Evolutionary conservation across 805 yeast species (phyloP), one percentile per base, ranked within the genome.

Genomic region (Ascoidea rubescens): DNA sequence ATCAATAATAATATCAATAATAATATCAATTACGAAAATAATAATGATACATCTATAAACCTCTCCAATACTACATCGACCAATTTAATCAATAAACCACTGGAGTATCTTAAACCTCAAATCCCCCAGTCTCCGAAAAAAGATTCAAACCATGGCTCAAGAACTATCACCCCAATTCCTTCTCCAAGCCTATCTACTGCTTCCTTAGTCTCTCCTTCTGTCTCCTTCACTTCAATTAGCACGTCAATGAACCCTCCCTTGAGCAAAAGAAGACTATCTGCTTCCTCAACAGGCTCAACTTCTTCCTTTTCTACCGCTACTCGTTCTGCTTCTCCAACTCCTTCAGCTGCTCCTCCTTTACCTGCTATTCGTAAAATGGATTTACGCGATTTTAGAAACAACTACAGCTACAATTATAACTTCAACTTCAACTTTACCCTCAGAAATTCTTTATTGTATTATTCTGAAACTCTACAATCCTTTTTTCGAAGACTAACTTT

Each of bases 401-500:
- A 31, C 44, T 42, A 37, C 51, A 62, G 31, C 6, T 33, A 33
- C 10, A n/a, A n/a, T n/a, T n/a, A n/a, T n/a, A n/a, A n/a, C n/a
- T n/a, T n/a, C n/a, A 59, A 66, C 51, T 58, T 57, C 46, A 53
- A 55, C 2, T 33, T 7, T 33, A 57, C 51, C 46, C 45, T 60
- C 17, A 73, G 69, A 54, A 66, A 64, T n/a, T 64, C 72, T 4
- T 70, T 70, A 61, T 62, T 87, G 5, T 88, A 85, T 60, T 93
- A 89, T 61, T 81, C 89, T 55, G 99, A 91, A 60, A 81, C 95
- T 0, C 73, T 91, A 42, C 88, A 88, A 52, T 85, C 96, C 0
- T 93, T 93, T 62, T 93, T 93, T 70, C 73, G 99, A 55, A 70
- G 98, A 55, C 71, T 91, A 52, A 67, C 83, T 1, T 88, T 91